phyloP scores from a whole-genome alignment of 1,139 yeast genomes.

The Kluyveromyces sp. region DNA sequence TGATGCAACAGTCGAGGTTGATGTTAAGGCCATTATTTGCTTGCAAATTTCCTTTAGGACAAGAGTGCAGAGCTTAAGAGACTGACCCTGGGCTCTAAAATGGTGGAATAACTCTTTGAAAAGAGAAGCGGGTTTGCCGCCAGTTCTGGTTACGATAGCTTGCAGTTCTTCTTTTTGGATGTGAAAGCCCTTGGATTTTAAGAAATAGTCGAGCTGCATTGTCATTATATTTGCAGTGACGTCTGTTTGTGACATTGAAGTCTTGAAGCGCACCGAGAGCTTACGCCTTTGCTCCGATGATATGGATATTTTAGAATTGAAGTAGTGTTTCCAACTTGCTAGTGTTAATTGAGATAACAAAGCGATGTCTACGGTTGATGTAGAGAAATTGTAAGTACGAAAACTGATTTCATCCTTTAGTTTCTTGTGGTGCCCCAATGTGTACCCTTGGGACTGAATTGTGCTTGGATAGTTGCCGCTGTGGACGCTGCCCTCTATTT shows the following conservation, averaged over 20 bases:
- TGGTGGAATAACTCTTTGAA: constrained; percentile 34
- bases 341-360: constrained; percentile 28
- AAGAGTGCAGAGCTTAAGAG: constrained; percentile 30
- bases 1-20: background rate
- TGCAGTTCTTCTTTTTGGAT: constrained; percentile 34
- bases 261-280: constrained; percentile 35
- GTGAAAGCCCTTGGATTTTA: constrained; percentile 38
- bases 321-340: constrained; percentile 31
- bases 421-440: constrained; percentile 37
- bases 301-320: constrained; percentile 33
- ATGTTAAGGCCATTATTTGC: constrained; percentile 1
- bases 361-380: constrained; percentile 30
- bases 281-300: constrained; percentile 34
- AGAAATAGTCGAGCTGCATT: constrained; percentile 36
- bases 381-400: constrained; percentile 36
- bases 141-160: constrained; percentile 32
- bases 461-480: constrained; percentile 21
- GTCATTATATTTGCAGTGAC: constrained; percentile 29
- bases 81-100: constrained; percentile 35
- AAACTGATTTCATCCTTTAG: constrained; percentile 44
- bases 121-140: constrained; percentile 32
- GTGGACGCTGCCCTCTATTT: constrained; percentile 31
- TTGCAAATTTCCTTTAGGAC: constrained; percentile 31
- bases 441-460: constrained; percentile 20
- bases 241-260: constrained; percentile 32